Evolutionary conservation across 345 rosid genomes (phyloP).

Genomic region (Iberis pinnata): DNA sequence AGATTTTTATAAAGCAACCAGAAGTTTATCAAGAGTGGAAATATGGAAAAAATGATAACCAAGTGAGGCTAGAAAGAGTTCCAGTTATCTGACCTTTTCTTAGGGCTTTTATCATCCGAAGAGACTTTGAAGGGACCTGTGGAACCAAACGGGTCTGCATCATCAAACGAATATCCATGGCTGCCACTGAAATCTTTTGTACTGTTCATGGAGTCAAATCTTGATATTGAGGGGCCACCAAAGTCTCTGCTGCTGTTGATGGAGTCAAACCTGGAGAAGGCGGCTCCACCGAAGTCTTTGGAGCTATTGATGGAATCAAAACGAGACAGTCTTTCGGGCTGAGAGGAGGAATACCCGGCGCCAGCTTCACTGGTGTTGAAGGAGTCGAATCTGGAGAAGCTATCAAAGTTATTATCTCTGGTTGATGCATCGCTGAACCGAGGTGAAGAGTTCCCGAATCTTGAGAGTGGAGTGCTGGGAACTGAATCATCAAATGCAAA

Average conservation of each 20-base stretch:
- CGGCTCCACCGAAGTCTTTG: slow-evolving; percentile 39
- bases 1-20: slow-evolving; percentile 12
- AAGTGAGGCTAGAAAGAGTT: slow-evolving; percentile 41
- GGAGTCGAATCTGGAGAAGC: slow-evolving; percentile 92
- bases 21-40: slow-evolving; percentile 16
- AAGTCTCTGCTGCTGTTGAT: slow-evolving; percentile 35
- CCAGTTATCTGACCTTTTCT: slow-evolving; percentile 59
- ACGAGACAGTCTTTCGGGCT: slow-evolving; percentile 54
- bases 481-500: slow-evolving; percentile 83
- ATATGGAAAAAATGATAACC: neutral
- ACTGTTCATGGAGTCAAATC: slow-evolving; percentile 47
- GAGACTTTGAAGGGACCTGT: slow-evolving; percentile 88
- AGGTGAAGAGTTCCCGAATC: slow-evolving; percentile 73
- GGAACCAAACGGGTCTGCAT: slow-evolving; percentile 82
- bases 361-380: slow-evolving; percentile 62
- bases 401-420: slow-evolving; percentile 51
- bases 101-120: slow-evolving; percentile 46
- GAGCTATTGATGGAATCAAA: slow-evolving; percentile 60
- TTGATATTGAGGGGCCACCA: slow-evolving; percentile 32
- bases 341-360: slow-evolving; percentile 41
- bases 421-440: slow-evolving; percentile 64
- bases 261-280: slow-evolving; percentile 38
- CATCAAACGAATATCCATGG: slow-evolving; percentile 71
- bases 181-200: slow-evolving; percentile 42
- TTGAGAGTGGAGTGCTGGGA: slow-evolving; percentile 78